These are phyloP conservation scores for Podaxis carcinomalis DNA, from an alignment of 768 basidiomycete species.

Conservation along the genomic window DNA sequence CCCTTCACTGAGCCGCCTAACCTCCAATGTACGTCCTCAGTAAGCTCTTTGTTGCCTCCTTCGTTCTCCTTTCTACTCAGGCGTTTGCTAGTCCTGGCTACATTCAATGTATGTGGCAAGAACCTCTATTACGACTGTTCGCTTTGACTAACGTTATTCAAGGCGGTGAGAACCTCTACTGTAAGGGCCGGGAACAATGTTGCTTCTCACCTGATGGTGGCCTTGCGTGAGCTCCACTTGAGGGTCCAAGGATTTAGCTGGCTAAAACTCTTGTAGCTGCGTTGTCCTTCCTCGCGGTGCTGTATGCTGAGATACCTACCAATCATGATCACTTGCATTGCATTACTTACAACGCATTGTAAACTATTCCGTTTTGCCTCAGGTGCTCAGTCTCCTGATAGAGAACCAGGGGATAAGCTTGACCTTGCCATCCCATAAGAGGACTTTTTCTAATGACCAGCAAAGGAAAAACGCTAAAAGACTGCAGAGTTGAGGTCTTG, in stretches of 20 bases:
- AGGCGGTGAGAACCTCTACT: background rate
- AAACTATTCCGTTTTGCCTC: too few relatives aligned
- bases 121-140: background rate
- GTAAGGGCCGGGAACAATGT: background rate
- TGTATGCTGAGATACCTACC: background rate
- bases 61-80: background rate
- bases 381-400: too few relatives aligned
- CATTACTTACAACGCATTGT: too few relatives aligned
- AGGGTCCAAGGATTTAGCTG: too few relatives aligned
- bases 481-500: too few relatives aligned
- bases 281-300: background rate
- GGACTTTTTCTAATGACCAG: too few relatives aligned
- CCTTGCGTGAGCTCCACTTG: background rate
- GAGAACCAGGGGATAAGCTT: too few relatives aligned
- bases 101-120: background rate
- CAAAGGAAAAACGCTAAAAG: background rate
- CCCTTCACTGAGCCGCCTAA: too few relatives aligned
- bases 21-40: background rate
- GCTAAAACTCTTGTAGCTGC: background rate
- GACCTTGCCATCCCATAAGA: too few relatives aligned
- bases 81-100: background rate
- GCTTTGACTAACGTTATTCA: too few relatives aligned
- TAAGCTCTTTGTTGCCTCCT: background rate
- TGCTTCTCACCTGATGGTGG: background rate
- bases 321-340: too few relatives aligned